Evolutionary conservation across 2,329 filamentous ascomycete species (phyloP), one percentile per base, ranked within the genome.

Genomic region (Aureobasidium leucospermi): DNA sequence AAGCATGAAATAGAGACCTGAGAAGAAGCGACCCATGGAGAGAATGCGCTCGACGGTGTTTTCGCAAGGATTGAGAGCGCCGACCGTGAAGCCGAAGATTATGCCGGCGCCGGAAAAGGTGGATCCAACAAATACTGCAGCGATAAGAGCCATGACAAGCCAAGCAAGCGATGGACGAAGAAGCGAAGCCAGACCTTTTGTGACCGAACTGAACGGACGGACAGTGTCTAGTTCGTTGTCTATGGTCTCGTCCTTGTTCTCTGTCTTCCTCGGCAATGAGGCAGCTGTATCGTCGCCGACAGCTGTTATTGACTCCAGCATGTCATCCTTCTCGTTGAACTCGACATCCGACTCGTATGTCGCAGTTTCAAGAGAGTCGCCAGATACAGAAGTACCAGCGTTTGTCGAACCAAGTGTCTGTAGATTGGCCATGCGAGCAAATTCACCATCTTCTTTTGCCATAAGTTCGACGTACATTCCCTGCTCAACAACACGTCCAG

Each of bases 401-500:
- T 41, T 41, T 13, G 38, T 6, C 6, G 38, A 13, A 15, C 38
- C 38, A n/a, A 41, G 38, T 6, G 11, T 41, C 15, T 41, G 38
- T 13, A 41, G 38, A 13, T 13, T 13, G 15, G 38, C 38, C 38
- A 41, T 41, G 2, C 38, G 38, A 15, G 38, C 38, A n/a, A 41
- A 41, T n/a, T 41, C 38, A n/a, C 38, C 38, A 15, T 75, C 75
- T 31, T 72, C 66, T 36, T 62, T 64, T 4, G 67, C 67, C 36
- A 79, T 64, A 4, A 79, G 65, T 10, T 73, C 66, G 6, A 65
- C 60, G 62, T 78, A 76, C 3, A 67, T 73, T 2, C 77, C 77
- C 66, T 77, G 71, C 63, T 79, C 77, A 6, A 76, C 64, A 11
- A 79, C 67, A 13, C 64, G 63, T 4, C 77, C 77, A 31, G 73